Evolutionary conservation across 1,284 basidiomycete genomes (phyloP), one percentile per base, ranked within the genome.

Genomic region (Ustilago tritici): DNA sequence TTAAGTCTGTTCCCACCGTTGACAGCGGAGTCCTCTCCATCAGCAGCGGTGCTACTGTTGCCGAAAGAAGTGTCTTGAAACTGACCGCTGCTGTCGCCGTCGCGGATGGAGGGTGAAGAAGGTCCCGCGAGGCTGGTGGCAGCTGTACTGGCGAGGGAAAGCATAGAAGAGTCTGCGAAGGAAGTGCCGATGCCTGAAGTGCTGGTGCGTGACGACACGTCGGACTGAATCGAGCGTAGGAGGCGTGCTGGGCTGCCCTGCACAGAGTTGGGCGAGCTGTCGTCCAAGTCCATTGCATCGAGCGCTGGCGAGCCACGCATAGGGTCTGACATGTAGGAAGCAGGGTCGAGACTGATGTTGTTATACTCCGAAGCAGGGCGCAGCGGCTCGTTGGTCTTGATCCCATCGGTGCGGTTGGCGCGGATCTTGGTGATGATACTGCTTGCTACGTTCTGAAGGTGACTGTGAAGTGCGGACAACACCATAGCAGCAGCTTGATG

Each of bases 401-500:
- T 82, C 14, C 82, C 82, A 17, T 73, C 70, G 17, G 78, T 60
- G 4, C 80, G 67, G 52, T 81, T 80, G 41, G 79, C 67, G n/a
- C 82, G 79, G n/a, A 85, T 68, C 58, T 82, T 80, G 35, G 73
- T 64, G 40, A 86, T 79, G 53, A 81, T 72, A 62, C 78, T 79
- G 56, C 78, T 78, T 28, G 80, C 74, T 12, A 86, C 78, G 34
- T 83, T 84, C 34, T 83, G 85, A 34, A 86, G 54, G 49, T 86
- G 84, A 46, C 74, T 73, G 57, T 87, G 83, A 9, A 87, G 71
- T 10, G 87, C 86, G 10, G 80, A 73, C 19, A 84, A 71, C 11
- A 85, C 72, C 59, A 87, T 71, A 10, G 85, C 85, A 5, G 85
- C 86, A 2, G 86, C 86, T 54, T 86, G 78, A 1, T 76, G 65